phyloP scores from a whole-genome alignment of 208 protist genomes.

The Porcisia hertigi region DNA sequence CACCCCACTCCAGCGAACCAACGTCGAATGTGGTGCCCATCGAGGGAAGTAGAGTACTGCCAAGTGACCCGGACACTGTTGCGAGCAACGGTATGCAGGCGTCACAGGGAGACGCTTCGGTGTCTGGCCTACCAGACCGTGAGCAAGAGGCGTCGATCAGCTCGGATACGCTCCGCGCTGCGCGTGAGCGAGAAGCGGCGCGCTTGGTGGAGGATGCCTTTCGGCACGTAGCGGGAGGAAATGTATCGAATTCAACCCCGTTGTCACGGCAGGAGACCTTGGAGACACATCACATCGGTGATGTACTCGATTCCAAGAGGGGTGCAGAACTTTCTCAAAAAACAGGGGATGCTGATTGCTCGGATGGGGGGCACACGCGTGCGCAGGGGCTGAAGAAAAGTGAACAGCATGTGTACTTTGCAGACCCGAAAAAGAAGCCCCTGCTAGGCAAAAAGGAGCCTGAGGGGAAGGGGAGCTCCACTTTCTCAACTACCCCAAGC shows the following conservation, averaged over 20 bases:
- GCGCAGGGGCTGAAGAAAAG: no score
- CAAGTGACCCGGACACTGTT: no score
- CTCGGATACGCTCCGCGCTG: not conserved
- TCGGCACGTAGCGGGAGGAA: not conserved
- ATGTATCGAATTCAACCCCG: not conserved
- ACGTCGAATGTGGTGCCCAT: not conserved
- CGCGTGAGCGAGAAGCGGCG: not conserved
- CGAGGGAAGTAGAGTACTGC: not conserved
- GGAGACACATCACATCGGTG: not conserved
- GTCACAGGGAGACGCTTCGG: not conserved
- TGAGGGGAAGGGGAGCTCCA: no score
- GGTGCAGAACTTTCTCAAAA: not conserved
- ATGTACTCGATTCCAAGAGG: not conserved
- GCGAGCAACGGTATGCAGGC: not conserved
- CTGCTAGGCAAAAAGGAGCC: no score
- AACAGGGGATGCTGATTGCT: not conserved
- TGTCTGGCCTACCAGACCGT: not conserved
- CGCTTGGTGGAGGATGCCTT: not conserved
- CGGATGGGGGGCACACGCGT: not conserved
- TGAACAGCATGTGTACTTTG: no score
- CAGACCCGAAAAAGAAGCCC: no score
- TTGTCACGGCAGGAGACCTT: not conserved
- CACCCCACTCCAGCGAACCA: not conserved
- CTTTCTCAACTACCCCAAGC: no score
- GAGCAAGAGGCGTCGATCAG: not conserved